These are phyloP conservation scores for Penicillium sp. DNA, from an alignment of 2,329 filamentous ascomycete genomes.

Conservation along the genomic window DNA sequence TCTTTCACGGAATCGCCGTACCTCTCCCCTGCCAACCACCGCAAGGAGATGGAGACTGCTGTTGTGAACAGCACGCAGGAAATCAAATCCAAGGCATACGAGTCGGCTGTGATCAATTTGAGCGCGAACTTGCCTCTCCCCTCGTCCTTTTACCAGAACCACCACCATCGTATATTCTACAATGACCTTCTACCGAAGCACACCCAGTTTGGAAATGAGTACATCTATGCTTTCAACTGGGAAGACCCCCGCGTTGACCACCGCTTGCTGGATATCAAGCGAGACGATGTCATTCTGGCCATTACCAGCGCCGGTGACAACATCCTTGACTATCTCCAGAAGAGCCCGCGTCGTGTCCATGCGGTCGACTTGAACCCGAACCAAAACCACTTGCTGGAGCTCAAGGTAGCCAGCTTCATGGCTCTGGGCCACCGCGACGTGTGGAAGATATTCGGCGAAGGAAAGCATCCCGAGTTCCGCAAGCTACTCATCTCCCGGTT, in stretches of 20 bases:
- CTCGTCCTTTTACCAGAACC: slow-evolving; percentile 91
- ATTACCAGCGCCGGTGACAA: slow-evolving; percentile 94
- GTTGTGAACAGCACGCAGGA: slow-evolving; percentile 53
- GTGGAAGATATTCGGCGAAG: slow-evolving; percentile 88
- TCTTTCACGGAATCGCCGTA: slow-evolving; percentile 83
- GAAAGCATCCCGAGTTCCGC: slow-evolving; percentile 72
- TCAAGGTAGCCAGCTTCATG: slow-evolving; percentile 80
- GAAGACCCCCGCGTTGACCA: slow-evolving; percentile 85
- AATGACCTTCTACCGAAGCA: slow-evolving; percentile 83
- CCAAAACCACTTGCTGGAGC: slow-evolving; percentile 88
- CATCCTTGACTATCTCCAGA: slow-evolving; percentile 76
- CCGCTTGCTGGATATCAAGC: slow-evolving; percentile 67
- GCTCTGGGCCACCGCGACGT: slow-evolving; percentile 74
- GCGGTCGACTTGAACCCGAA: slow-evolving; percentile 89
- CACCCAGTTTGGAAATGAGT: slow-evolving; percentile 86
- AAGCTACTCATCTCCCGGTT: slow-evolving; percentile 67
- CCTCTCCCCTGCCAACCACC: slow-evolving; percentile 61
- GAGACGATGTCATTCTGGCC: slow-evolving; percentile 79
- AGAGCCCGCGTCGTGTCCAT: slow-evolving; percentile 72
- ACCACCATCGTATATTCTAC: slow-evolving; percentile 91
- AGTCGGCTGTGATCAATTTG: slow-evolving; percentile 78
- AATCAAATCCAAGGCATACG: slow-evolving; percentile 79
- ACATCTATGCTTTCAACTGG: slow-evolving; percentile 98
- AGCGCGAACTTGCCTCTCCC: slow-evolving; percentile 79
- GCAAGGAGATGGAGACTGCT: slow-evolving; percentile 50